These are phyloP conservation scores for Plectranthus barbatus DNA, from an alignment of 257 asterid species.

Conservation along the genomic window DNA sequence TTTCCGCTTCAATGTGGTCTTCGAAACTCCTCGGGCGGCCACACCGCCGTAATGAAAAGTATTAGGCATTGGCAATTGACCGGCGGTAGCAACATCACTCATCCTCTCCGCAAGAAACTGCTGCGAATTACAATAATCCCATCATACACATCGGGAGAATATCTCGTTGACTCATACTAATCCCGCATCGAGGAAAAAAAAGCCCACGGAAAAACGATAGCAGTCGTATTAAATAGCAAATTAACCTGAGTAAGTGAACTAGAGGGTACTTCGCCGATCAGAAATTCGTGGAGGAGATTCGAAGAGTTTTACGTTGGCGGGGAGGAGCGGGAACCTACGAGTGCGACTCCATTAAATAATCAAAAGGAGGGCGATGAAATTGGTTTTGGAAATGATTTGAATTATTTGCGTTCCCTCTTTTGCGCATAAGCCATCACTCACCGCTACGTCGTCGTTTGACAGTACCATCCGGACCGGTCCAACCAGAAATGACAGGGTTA, in stretches of 20 bases:
- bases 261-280: not conserved
- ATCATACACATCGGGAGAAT: not conserved
- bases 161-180: not conserved
- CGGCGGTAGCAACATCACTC: slow-evolving; percentile 61
- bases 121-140: not conserved
- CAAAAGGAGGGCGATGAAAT: not conserved
- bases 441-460: slow-evolving; percentile 11
- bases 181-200: not conserved
- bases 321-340: slow-evolving; percentile 6
- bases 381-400: slow-evolving; percentile 19
- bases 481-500: too few relatives aligned
- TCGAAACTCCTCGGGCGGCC: slow-evolving; percentile 31
- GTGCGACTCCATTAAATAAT: not conserved
- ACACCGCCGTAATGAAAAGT: slow-evolving; percentile 40
- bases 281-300: not conserved
- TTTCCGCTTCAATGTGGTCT: slow-evolving; percentile 52
- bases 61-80: slow-evolving; percentile 39
- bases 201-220: not conserved
- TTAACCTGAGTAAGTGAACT: not conserved
- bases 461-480: too few relatives aligned
- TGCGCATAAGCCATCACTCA: not conserved
- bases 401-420: slow-evolving; percentile 5
- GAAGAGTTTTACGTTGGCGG: not conserved
- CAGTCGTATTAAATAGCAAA: not conserved
- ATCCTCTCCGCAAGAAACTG: slow-evolving; percentile 26